Evolutionary conservation across 306 rosid species (phyloP).

Genomic region (Ormosia semicastrata): DNA sequence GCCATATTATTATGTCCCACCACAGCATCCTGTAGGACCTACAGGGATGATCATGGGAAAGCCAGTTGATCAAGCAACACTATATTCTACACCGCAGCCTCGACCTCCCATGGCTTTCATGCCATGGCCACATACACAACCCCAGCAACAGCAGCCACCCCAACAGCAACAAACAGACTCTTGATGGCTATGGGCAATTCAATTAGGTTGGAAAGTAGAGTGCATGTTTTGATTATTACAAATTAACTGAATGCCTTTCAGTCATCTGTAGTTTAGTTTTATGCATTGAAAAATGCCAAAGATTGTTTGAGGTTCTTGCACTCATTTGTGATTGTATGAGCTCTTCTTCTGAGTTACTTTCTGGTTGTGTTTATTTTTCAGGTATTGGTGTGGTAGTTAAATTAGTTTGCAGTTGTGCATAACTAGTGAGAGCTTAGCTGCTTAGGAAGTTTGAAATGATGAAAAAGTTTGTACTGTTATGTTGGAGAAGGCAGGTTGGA

Average conservation of each 20-base stretch:
- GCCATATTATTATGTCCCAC: conserved; percentile 67
- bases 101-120: conserved; percentile 66
- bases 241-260: conserved; percentile 23
- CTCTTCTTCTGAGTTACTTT: conserved; percentile 3
- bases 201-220: background rate
- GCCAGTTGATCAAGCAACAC: conserved; percentile 57
- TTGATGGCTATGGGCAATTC: conserved; percentile 22
- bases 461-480: conserved; percentile 5
- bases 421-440: background rate
- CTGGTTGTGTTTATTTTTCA: conserved; percentile 18
- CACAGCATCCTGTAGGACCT: conserved; percentile 59
- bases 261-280: conserved; percentile 12
- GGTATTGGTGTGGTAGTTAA: conserved; percentile 21
- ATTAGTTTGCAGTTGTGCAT: conserved; percentile 20
- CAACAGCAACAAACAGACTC: conserved; percentile 57
- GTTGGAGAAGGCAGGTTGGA: conserved; percentile 7
- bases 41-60: conserved; percentile 87
- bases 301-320: conserved; percentile 22
- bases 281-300: conserved; percentile 20
- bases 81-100: conserved; percentile 59
- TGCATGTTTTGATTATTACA: conserved; percentile 23
- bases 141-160: conserved; percentile 50
- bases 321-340: conserved; percentile 29
- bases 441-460: conserved; percentile 22
- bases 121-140: conserved; percentile 70